Evolutionary conservation across 129 eudicot species (phyloP).

Genomic region (Lactuca sativa): DNA sequence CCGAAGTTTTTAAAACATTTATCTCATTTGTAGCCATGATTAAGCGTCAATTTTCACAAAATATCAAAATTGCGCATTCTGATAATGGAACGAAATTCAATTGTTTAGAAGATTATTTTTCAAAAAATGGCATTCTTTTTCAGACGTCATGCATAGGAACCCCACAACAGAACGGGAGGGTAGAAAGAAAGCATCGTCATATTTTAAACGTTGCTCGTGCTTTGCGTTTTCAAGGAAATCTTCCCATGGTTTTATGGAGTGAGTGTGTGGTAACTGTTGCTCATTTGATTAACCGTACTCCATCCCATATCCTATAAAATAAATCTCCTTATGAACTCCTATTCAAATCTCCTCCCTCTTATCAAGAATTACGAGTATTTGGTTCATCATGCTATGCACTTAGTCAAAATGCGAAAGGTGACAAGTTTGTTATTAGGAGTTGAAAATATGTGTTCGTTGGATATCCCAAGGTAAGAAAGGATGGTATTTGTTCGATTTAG

Average conservation of each 20-base stretch:
- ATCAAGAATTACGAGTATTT: background rate
- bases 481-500: background rate
- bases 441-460: background rate
- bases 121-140: background rate
- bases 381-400: background rate
- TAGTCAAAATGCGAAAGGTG: background rate
- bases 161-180: background rate
- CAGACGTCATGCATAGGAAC: constrained; percentile 1
- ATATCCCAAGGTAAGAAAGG: background rate
- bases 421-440: background rate
- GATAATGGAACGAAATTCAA: constrained; percentile 9
- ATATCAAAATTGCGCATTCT: background rate
- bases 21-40: background rate
- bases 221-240: background rate
- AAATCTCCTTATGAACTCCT: constrained; percentile 10
- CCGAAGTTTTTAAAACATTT: background rate
- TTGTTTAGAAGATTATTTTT: constrained; percentile 1
- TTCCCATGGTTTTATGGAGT: constrained; percentile 7
- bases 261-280: background rate
- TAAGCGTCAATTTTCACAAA: background rate
- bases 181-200: background rate
- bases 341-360: background rate
- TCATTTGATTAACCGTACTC: constrained; percentile 9
- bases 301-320: background rate
- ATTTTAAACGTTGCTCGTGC: constrained; percentile 8